Base-by-base conservation (phyloP, 371 early-diverging fungal genomes). In the Apophysomyces trapeziformis region DNA sequence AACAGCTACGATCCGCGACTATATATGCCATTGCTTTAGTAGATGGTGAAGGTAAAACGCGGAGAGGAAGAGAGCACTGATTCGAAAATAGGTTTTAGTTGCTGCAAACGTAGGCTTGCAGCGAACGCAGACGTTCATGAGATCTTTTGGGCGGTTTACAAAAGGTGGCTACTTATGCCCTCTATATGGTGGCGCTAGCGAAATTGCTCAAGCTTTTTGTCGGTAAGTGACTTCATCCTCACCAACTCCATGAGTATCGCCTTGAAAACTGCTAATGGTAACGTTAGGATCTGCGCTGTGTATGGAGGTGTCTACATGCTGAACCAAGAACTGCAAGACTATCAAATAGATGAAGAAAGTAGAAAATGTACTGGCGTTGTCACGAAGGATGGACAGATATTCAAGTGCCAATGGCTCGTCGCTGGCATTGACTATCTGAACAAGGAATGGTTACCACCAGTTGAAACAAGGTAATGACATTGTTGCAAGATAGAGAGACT, bases 131-230 rank as follows among this genome's bases (percentile, higher is more conserved):
- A 72, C 72, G 18, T 95, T 94, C 69, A 77, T 95, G n/a, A 73
- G 69, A 43, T 92, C 97, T 0, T 80, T 97, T 59, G 98, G 98
- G 11, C 85, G 95, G 7, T 98, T 89, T 73, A 95, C 95, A 14
- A 87, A 85, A 58, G 92, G 93, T 47, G 91, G 92, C 2, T 95
- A 92, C 64, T 74, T 98, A 36, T 86, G 88, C 58, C 87, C 93
- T 2, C 72, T 95, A 38, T 96, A 98, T 79, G 98, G 98, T 11
- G 91, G 93, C 16, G 93, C 91, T 11, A 92, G 94, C 43, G 97
- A 98, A 76, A 84, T 96, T 13, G 85, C 92, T 0, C 98, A 98
- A 76, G 91, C 95, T 1, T 96, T 97, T 73, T 96, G 96, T 75
- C 85, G 96, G 84, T 92, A 77, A 57, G 66, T 32, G 14, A 6